Evolutionary conservation across 371 early-diverging fungal species (phyloP).

Genomic region (Syncephalastrum sp.): DNA sequence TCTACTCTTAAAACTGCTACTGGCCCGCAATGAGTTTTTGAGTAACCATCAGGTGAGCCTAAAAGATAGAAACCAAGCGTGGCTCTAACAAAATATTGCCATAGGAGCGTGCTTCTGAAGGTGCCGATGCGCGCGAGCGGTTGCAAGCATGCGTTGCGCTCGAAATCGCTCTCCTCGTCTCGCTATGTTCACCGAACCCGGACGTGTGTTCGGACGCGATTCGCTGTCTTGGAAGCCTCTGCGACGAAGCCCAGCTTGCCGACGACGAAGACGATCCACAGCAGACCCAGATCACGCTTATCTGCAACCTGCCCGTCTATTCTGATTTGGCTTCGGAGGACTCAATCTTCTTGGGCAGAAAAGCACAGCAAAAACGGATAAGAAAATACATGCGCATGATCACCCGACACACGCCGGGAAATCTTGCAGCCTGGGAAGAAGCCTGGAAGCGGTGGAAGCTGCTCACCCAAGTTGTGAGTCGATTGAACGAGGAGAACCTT

Average conservation of each 20-base stretch:
- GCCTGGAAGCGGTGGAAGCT: conserved; percentile 74
- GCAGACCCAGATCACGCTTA: conserved; percentile 53
- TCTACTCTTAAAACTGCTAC: conserved; percentile 60
- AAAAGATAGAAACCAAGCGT: neutral
- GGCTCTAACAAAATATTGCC: neutral
- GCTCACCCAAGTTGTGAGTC: conserved; percentile 48
- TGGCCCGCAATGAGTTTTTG: conserved; percentile 65
- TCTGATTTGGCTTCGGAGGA: conserved; percentile 59
- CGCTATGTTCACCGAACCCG: conserved; percentile 72
- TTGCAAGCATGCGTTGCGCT: conserved; percentile 69
- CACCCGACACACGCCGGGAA: conserved; percentile 69
- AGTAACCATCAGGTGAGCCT: conserved; percentile 42
- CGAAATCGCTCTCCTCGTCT: conserved; percentile 74
- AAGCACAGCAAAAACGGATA: conserved; percentile 78
- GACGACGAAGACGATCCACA: conserved; percentile 56
- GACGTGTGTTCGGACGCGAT: conserved; percentile 64
- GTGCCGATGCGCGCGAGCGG: conserved; percentile 61
- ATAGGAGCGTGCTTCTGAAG: conserved; percentile 47
- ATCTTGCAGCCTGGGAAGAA: conserved; percentile 85
- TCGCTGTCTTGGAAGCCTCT: conserved; percentile 58
- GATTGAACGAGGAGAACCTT: conserved; percentile 33
- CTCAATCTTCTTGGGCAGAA: conserved; percentile 60
- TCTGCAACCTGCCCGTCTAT: conserved; percentile 70
- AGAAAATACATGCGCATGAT: conserved; percentile 69
- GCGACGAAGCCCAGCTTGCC: conserved; percentile 58